Evolutionary conservation across 2,329 filamentous ascomycete genomes (phyloP).

Genomic region (Apiospora marii): DNA sequence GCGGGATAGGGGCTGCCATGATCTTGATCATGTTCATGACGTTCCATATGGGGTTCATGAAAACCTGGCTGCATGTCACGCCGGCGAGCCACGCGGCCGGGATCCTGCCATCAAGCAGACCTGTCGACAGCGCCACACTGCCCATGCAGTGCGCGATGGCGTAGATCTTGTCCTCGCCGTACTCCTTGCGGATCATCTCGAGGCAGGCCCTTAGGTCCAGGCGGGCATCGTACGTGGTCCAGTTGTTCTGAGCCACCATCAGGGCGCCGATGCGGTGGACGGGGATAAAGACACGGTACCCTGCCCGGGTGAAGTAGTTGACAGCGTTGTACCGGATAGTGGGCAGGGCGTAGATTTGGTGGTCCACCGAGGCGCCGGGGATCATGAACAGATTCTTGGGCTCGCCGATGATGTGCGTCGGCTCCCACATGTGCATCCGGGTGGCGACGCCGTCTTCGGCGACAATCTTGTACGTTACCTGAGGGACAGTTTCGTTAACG

Average conservation of each 20-base stretch:
- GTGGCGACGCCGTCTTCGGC: conserved; percentile 62
- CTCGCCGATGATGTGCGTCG: conserved; percentile 48
- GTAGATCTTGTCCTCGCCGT: conserved; percentile 55
- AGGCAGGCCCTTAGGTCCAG: conserved; percentile 66
- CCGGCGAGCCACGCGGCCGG: conserved; percentile 64
- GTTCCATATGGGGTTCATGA: conserved; percentile 69
- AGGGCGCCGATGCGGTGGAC: conserved; percentile 66
- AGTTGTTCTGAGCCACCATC: conserved; percentile 57
- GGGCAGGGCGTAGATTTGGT: conserved; percentile 68
- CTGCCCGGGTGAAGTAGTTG: conserved; percentile 67
- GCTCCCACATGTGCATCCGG: conserved; percentile 64
- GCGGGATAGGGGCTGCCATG: conserved; percentile 52
- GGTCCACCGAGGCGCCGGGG: conserved; percentile 68
- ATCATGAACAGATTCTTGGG: conserved; percentile 65
- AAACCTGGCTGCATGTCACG: conserved; percentile 67
- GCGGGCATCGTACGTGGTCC: conserved; percentile 67
- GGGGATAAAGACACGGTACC: conserved; percentile 66
- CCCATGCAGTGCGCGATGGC: conserved; percentile 70
- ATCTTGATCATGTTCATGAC: conserved; percentile 65
- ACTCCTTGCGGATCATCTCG: conserved; percentile 56
- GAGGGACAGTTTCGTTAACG: conserved; percentile 58
- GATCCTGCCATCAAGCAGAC: conserved; percentile 69
- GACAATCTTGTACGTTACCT: conserved; percentile 52
- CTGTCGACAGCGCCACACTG: conserved; percentile 63
- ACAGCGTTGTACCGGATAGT: conserved; percentile 70